Conservation (phyloP, 129 eudicot species). For the Flaveria linearis region DNA sequence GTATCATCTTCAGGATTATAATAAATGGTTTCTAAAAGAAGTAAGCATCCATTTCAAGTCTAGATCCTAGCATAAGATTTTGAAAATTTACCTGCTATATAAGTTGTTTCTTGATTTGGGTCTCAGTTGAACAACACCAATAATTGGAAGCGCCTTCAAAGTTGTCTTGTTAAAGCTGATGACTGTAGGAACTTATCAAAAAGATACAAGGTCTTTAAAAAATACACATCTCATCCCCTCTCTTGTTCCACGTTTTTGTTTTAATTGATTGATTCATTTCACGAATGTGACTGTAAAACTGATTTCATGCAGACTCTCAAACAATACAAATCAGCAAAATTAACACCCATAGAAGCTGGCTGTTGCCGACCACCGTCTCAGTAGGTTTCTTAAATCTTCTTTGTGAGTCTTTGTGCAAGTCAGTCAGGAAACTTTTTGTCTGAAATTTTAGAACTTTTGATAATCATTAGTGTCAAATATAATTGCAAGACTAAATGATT, state of each 20-base stretch:
- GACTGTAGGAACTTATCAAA: constrained; percentile 69
- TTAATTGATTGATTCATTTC: neutral
- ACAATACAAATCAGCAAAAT: constrained; percentile 61
- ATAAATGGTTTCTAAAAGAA: constrained; percentile 82
- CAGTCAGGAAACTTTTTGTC: neutral
- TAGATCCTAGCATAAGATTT: neutral
- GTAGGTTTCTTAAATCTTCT: constrained; percentile 45
- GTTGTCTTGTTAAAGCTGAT: constrained; percentile 82
- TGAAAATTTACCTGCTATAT: constrained; percentile 1
- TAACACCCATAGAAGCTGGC: constrained; percentile 89
- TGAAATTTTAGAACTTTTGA: neutral
- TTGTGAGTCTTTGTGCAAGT: neutral
- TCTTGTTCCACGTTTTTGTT: neutral
- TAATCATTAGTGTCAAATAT: neutral
- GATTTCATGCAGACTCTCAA: constrained; percentile 60
- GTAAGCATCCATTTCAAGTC: constrained; percentile 41
- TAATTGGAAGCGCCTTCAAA: constrained; percentile 78
- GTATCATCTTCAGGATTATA: constrained; percentile 91
- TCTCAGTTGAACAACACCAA: constrained; percentile 71
- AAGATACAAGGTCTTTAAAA: constrained; percentile 72
- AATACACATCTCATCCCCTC: neutral
- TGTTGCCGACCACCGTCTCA: constrained; percentile 95
- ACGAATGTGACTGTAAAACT: neutral
- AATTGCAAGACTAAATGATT: neutral
- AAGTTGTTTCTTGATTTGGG: constrained; percentile 15